Evolutionary conservation across 2,329 filamentous ascomycete genomes (phyloP).

Genomic region (Hymenoscyphus fraxineus): DNA sequence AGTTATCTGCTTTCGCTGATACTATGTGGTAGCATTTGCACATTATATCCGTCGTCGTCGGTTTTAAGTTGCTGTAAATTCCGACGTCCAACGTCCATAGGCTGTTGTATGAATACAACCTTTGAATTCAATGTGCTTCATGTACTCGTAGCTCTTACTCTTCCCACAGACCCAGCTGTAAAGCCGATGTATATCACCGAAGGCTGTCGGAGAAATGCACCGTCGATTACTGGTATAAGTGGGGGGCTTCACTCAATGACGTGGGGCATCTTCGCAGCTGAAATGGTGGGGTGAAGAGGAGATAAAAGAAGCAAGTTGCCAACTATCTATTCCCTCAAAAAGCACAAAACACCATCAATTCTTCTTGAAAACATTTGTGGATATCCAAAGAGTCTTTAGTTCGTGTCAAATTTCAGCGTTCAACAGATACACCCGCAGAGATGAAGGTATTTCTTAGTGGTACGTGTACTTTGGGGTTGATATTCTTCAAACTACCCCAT

Average conservation of each 20-base stretch:
- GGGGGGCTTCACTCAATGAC: not conserved
- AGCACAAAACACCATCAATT: not conserved
- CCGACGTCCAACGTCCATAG: not conserved
- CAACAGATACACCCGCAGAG: not conserved
- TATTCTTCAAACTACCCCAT: not conserved
- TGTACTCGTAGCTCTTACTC: too few species aligned
- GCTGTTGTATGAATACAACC: not conserved
- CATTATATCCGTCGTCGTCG: not conserved
- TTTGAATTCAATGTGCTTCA: too few species aligned
- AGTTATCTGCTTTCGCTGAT: not conserved
- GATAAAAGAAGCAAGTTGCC: not conserved
- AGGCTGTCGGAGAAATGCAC: not conserved
- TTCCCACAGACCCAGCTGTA: not conserved
- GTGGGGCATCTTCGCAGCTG: not conserved
- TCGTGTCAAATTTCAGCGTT: not conserved
- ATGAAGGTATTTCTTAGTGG: constrained; percentile 3
- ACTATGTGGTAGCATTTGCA: not conserved
- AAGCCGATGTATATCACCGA: not conserved
- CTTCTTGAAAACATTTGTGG: not conserved
- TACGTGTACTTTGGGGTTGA: not conserved
- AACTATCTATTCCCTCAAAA: not conserved
- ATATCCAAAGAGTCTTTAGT: not conserved
- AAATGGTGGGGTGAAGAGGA: not conserved
- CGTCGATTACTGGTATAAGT: not conserved
- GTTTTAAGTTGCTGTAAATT: not conserved